Percentiles rank a stretch among this genome's conserved stretches.
phyloP scores from a whole-genome alignment of 139 green algal species.

The Auxenochlorella protothecoides region DNA sequence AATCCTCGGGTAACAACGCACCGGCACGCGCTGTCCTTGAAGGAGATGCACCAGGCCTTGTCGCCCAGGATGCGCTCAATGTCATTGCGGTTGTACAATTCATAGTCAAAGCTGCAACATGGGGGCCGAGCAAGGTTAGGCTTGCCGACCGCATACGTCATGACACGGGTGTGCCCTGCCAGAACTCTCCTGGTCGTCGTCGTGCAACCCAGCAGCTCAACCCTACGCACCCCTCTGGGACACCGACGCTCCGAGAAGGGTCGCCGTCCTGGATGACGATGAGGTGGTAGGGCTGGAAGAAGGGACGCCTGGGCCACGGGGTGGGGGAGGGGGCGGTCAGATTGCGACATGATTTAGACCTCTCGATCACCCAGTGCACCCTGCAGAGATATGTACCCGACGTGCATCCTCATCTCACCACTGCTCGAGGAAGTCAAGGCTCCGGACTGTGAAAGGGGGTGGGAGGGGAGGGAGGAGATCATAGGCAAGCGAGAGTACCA shows the following conservation, averaged over 20 bases:
- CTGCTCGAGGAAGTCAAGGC: conserved; percentile 76
- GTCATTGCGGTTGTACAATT: conserved; percentile 89
- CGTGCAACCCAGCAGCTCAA: too few species aligned
- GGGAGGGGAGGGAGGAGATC: too few species aligned
- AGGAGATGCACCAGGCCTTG: conserved; percentile 91
- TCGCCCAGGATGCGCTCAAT: conserved; percentile 91
- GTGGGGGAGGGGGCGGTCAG: too few species aligned
- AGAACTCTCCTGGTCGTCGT: too few species aligned
- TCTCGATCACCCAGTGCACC: too few species aligned
- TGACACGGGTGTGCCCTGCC: too few species aligned
- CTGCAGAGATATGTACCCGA: too few species aligned
- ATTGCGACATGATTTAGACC: too few species aligned
- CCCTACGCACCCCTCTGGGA: conserved; percentile 40
- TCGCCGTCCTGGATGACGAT: conserved; percentile 93
- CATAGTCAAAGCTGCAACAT: conserved; percentile 72
- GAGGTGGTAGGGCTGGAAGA: conserved; percentile 84
- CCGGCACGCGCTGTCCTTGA: conserved; percentile 88
- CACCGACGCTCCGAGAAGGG: conserved; percentile 55
- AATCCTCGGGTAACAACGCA: not conserved
- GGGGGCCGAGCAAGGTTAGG: too few species aligned
- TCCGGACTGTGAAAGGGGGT: conserved; percentile 23
- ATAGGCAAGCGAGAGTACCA: too few species aligned
- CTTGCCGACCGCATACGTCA: too few species aligned
- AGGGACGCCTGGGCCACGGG: conserved; percentile 42
- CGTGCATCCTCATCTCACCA: conserved; percentile 26